Evolutionary conservation across 1,139 yeast species (phyloP).

Genomic region (Taiozyma sp.): DNA sequence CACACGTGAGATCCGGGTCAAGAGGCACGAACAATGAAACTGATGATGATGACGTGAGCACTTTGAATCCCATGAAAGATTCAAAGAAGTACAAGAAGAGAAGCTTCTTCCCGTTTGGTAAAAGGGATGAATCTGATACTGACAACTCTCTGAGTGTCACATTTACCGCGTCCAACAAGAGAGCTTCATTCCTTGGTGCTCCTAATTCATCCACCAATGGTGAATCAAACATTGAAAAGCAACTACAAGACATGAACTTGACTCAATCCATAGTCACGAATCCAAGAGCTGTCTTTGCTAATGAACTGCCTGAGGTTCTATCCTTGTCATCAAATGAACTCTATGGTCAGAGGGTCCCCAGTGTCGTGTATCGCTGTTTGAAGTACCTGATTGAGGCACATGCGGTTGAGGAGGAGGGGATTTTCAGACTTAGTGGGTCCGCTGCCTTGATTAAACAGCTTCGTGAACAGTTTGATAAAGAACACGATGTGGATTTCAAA

Average conservation of each 20-base stretch:
- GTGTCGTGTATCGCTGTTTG: conserved; percentile 71
- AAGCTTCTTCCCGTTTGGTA: conserved; percentile 55
- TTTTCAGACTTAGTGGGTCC: conserved; percentile 88
- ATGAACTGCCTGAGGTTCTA: conserved; percentile 50
- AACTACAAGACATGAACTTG: conserved; percentile 26
- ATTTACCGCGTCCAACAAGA: neutral
- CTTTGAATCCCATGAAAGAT: conserved; percentile 27
- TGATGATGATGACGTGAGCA: conserved; percentile 18
- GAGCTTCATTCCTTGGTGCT: neutral
- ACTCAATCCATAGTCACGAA: conserved; percentile 4
- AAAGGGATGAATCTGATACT: conserved; percentile 19
- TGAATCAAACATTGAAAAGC: conserved; percentile 23
- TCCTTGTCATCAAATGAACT: conserved; percentile 42
- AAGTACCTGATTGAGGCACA: conserved; percentile 61
- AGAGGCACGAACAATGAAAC: conserved; percentile 14
- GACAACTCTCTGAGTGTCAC: conserved; percentile 1
- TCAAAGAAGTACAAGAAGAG: conserved; percentile 45
- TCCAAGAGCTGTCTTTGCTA: conserved; percentile 52
- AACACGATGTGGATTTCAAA: conserved; percentile 65
- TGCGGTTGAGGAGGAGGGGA: conserved; percentile 83
- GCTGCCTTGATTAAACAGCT: conserved; percentile 70
- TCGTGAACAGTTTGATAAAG: conserved; percentile 59
- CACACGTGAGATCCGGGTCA: conserved; percentile 1
- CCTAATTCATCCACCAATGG: neutral
- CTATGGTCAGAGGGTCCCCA: conserved; percentile 53